Evolutionary conservation across 106 monocot species (phyloP).

Genomic region (Allium cepa): DNA sequence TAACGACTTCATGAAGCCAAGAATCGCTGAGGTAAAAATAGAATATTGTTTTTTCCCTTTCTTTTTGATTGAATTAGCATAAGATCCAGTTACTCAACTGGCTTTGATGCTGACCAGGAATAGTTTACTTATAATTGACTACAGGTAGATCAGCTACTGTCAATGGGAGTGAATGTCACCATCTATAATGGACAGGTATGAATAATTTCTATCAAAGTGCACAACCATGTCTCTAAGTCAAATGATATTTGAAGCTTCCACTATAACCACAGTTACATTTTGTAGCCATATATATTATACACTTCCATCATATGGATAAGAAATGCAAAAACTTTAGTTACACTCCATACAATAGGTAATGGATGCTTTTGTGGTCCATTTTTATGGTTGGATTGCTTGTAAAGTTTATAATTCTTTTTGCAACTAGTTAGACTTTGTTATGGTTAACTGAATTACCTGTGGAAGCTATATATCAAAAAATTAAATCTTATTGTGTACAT

Average conservation of each 20-base stretch:
- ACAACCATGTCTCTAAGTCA: too few relatives aligned
- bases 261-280: background rate
- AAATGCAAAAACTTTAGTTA: background rate
- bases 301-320: background rate
- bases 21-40: conserved; percentile 66
- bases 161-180: conserved; percentile 77
- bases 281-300: too few relatives aligned
- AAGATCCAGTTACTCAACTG: background rate
- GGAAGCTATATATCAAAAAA: too few relatives aligned
- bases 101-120: background rate
- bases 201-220: background rate
- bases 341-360: background rate
- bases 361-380: conserved; percentile 4
- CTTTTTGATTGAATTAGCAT: background rate
- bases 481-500: too few relatives aligned
- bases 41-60: background rate
- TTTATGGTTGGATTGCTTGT: background rate
- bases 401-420: too few relatives aligned
- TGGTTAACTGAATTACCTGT: too few relatives aligned
- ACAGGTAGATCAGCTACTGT: conserved; percentile 88
- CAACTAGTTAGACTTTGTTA: too few relatives aligned
- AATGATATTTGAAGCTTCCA: too few relatives aligned
- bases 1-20: conserved; percentile 88
- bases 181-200: conserved; percentile 94
- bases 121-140: conserved; percentile 1